phyloP scores from a whole-genome alignment of 352 stramenopile genomes.

The Plasmopara muralis region DNA sequence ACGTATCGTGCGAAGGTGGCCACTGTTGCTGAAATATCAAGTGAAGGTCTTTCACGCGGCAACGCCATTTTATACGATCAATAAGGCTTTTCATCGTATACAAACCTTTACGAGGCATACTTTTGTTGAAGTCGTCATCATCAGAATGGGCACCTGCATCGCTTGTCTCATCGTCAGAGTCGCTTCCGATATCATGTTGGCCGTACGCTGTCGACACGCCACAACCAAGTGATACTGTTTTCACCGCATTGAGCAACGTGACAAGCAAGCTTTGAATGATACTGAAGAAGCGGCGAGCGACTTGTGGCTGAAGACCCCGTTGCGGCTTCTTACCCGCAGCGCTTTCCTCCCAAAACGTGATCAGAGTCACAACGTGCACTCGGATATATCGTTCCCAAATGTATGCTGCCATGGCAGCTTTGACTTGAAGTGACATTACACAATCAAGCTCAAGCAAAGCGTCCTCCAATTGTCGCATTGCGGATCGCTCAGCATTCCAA shows the following conservation, averaged over 20 bases:
- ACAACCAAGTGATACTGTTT: slow-evolving; percentile 10
- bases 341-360: slow-evolving; percentile 80
- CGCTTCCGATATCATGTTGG: slow-evolving; percentile 15
- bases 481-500: slow-evolving; percentile 76
- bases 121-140: slow-evolving; percentile 26
- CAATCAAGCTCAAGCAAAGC: slow-evolving; percentile 58
- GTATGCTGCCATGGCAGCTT: slow-evolving; percentile 56
- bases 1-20: slow-evolving; percentile 47
- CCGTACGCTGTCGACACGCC: slow-evolving; percentile 5
- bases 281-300: slow-evolving; percentile 66
- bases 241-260: slow-evolving; percentile 33
- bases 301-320: slow-evolving; percentile 65
- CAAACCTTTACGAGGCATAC: slow-evolving; percentile 6
- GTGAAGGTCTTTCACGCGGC: slow-evolving; percentile 40
- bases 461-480: slow-evolving; percentile 81
- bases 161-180: slow-evolving; percentile 26
- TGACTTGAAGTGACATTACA: slow-evolving; percentile 29
- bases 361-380: slow-evolving; percentile 70
- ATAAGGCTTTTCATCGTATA: slow-evolving; percentile 48
- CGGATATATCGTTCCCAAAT: slow-evolving; percentile 82
- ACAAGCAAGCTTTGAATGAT: slow-evolving; percentile 64
- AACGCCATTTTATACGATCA: slow-evolving; percentile 37
- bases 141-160: slow-evolving; percentile 22
- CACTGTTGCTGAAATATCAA: slow-evolving; percentile 40
- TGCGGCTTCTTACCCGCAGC: slow-evolving; percentile 55